Percentiles rank a stretch among this genome's conserved stretches.
Conservation (phyloP, 495 filamentous ascomycete genomes). For the Delitschia confertaspora region DNA sequence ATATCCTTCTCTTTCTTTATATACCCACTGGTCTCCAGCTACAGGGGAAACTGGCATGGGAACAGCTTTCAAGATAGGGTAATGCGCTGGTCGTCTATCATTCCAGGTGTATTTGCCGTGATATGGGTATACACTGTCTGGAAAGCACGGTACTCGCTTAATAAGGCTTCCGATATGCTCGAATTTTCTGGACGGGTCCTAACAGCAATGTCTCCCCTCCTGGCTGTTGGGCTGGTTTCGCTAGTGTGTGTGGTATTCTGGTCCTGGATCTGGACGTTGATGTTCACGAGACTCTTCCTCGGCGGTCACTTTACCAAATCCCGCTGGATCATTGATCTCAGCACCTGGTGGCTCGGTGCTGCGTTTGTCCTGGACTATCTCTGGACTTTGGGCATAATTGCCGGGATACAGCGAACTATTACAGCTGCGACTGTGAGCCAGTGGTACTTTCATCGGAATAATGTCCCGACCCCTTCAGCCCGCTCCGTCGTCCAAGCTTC, state of each 20-base stretch:
- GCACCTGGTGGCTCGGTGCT: constrained; percentile 82
- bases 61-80: constrained; percentile 69
- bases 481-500: constrained; percentile 75
- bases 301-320: constrained; percentile 60
- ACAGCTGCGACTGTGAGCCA: constrained; percentile 94
- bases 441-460: constrained; percentile 96
- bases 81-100: constrained; percentile 78
- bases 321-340: constrained; percentile 66
- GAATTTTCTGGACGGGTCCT: constrained; percentile 87
- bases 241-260: constrained; percentile 69
- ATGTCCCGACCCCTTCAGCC: constrained; percentile 64
- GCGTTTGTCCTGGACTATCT: constrained; percentile 91
- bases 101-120: constrained; percentile 64
- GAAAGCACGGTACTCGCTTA: constrained; percentile 67
- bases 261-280: constrained; percentile 93
- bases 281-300: constrained; percentile 93
- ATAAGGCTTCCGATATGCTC: constrained; percentile 72
- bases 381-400: constrained; percentile 81
- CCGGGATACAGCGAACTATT: constrained; percentile 78
- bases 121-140: constrained; percentile 77
- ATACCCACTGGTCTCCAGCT: constrained; percentile 87
- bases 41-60: constrained; percentile 61
- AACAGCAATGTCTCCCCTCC: constrained; percentile 69
- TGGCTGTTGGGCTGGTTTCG: constrained; percentile 71
- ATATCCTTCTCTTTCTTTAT: constrained; percentile 79